Evolutionary conservation across 371 early-diverging fungal species (phyloP), one percentile per base, ranked within the genome.

Genomic region (Entomophthora muscae): DNA sequence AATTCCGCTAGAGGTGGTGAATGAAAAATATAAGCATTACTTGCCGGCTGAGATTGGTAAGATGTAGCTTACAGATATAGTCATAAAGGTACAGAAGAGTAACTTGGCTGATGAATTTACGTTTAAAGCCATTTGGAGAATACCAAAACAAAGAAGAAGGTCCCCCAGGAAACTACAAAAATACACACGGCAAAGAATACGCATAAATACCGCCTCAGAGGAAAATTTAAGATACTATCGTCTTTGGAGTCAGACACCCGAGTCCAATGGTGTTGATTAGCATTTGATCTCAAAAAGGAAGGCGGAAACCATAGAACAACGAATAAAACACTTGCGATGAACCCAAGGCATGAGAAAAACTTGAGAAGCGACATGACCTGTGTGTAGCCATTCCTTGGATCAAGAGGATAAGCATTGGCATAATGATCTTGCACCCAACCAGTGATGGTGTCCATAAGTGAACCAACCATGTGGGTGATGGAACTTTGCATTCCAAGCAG

Each of bases 371-470:
- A 10, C 42, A 42, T 42, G 42, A 42, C 42, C 17, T 42, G 42
- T 10, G 42, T 42, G 17, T 42, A 42, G 42, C 42, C 42, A 42
- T 42, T 42, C 42, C 42, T 42, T 42, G 42, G 42, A 17, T 42
- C 42, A 42, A 17, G 5, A 10, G 42, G 42, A 42, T 42, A 10
- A 5, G 17, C 10, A 17, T 5, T 42, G 42, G 42, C 42, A 17
- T 42, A 42, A 42, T 55, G 55, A 61, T 61, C 61, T 51, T 61
- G 61, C 7, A 42, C 42, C 13, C 26, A 61, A 12, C 61, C 61
- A 22, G 42, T n/a, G 3, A 61, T 17, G 7, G 61, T 61, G 31
- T 61, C 61, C 31, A 61, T 31, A 12, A 30, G n/a, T 1, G 61
- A 61, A n/a, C 33, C 23, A 24, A 23, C 61, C 33, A 61, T 61